Base-by-base conservation (phyloP, 495 filamentous ascomycete species). In the Talaromyces wortmannii region DNA sequence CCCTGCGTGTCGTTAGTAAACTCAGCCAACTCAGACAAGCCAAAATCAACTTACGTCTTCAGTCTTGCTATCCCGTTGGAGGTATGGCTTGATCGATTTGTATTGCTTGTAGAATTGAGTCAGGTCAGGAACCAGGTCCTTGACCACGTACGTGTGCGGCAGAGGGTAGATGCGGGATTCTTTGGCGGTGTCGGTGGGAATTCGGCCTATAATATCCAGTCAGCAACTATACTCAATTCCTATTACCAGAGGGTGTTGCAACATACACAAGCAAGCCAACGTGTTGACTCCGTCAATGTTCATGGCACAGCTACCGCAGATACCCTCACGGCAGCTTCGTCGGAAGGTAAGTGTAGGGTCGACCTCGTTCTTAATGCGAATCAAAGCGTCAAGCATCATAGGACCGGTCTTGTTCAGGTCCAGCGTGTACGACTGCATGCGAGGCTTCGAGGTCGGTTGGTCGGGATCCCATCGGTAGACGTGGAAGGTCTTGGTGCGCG, bases 51-150 rank as follows among this genome's bases (percentile, higher is more conserved):
- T 68, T 80, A 91, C 90, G 64, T 94, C 86, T 40, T 82, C 79
- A 13, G 87, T 72, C 42, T 85, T 83, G 32, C 87, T 91, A 57
- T 90, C 84, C 59, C 90, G 81, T 75, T 96, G 94, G 33, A 98
- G 87, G 69, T 96, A 98, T 6, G 94, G 94, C 83, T 98, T 95
- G 78, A 98, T 96, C 18, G 92, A 96, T 77, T 96, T 96, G 85
- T 98, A 98, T 82, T 98, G 94, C 80, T 97, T 96, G 87, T 98
- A 98, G 85, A 98, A 97, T 57, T 89, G 88, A 61, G 94, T 98
- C 61, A 98, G 76, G 70, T 98, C 94, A 48, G 94, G 92, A 11
- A 98, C 92, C 58, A 98, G 82, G 68, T 98, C 94, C 84, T 96
- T 98, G 76, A 98, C 92, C 61, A 97, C 88, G 79, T 96, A 98